These are phyloP conservation scores for Cadophora sp. DNA, from an alignment of 2,329 filamentous ascomycete species.

Conservation along the genomic window DNA sequence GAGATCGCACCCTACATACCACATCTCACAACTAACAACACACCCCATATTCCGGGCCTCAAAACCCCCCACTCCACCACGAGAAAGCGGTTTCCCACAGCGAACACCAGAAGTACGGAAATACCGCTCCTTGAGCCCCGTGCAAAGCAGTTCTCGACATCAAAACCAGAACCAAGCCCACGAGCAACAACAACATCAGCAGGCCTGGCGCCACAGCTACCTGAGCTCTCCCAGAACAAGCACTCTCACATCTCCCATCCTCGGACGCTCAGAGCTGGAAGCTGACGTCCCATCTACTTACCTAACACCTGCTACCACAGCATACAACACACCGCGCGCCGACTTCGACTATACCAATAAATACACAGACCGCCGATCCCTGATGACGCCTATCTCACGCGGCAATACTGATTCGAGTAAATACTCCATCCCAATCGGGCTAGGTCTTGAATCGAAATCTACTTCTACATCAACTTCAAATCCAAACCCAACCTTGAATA, in stretches of 20 bases:
- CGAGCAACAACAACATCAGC: neutral
- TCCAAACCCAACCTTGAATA: neutral
- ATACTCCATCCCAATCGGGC: constrained; percentile 36
- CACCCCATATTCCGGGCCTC: constrained; percentile 33
- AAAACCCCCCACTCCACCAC: constrained; percentile 18
- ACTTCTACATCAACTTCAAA: neutral
- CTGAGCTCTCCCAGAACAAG: neutral
- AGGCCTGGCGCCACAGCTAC: constrained; percentile 11
- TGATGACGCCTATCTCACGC: constrained; percentile 8
- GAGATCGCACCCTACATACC: constrained; percentile 33
- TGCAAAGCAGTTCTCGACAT: neutral
- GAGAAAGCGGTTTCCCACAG: neutral
- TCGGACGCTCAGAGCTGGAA: constrained; percentile 24
- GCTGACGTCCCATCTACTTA: constrained; percentile 25
- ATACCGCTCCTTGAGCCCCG: neutral
- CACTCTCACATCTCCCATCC: constrained; percentile 20
- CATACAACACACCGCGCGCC: neutral
- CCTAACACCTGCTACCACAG: neutral
- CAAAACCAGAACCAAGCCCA: neutral
- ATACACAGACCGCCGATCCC: neutral
- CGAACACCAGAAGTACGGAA: constrained; percentile 14
- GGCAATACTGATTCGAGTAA: constrained; percentile 22
- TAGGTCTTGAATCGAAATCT: constrained; percentile 26
- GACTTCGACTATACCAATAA: constrained; percentile 1
- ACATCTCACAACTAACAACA: constrained; percentile 31